Base-by-base conservation (phyloP, 139 green algal species). In the Micractinium sp. region DNA sequence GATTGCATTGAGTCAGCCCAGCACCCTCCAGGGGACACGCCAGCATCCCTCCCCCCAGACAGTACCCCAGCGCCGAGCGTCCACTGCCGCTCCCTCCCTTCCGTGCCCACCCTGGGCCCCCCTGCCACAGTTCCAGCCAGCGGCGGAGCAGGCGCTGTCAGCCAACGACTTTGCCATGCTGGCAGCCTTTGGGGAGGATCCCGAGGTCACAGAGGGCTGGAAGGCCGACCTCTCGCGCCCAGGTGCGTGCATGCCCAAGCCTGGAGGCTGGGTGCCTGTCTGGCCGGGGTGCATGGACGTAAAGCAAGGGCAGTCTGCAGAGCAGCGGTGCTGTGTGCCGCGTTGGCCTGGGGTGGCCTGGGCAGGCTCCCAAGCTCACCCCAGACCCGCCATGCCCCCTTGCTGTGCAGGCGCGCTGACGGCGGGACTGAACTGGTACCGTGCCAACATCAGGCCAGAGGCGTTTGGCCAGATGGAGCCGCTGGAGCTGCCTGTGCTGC, bases 81-180 rank as follows among this genome's bases (percentile, higher is more conserved):
- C 47, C 47, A 5, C 9, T 56, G 47, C 5, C 47, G 9, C 47
- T 56, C 7, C 47, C 47, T 9, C 47, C 47, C 9, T 56, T 56
- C 47, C 47, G 9, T 56, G 47, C 47, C 5, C 47, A 56, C 47
- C 47, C 5, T 56, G 47, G 5, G 9, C 47, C n/a, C n/a, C n/a
- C 47, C 5, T 56, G 47, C 47, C 47, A 56, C 47, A 77, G 71
- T 77, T 77, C 71, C 33, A 77, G 29, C 71, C 71, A 0, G 71
- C 71, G 31, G 71, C 16, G 2, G 71, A 77, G 71, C 27, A 77
- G 71, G 71, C 71, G 29, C 71, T 77, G 71, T 77, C 71, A 15
- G 71, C 71, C 71, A 77, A 77, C 71, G 71, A 77, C 29, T 77
- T 25, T 77, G 71, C 71, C 71, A 36, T 77, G 71, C 71, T 77